These are phyloP conservation scores for Colletotrichum horii DNA, from an alignment of 2,329 filamentous ascomycete genomes.

Conservation along the genomic window DNA sequence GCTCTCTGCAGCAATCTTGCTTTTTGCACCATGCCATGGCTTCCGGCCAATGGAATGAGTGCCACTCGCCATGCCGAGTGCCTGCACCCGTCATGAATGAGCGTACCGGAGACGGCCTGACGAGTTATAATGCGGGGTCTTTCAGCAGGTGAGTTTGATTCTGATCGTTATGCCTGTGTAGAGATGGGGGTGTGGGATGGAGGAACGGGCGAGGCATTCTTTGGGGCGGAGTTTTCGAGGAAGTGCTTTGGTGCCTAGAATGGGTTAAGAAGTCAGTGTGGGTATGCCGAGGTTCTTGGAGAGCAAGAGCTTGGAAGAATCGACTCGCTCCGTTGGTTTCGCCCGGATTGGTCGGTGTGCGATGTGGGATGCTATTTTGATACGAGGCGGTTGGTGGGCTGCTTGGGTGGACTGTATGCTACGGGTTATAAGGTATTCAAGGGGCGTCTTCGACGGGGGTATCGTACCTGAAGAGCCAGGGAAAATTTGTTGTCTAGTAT, in stretches of 20 bases:
- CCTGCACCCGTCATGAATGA: not conserved
- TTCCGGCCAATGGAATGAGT: not conserved
- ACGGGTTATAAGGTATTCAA: no score
- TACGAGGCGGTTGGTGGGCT: no score
- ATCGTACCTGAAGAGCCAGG: no score
- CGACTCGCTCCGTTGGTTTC: no score
- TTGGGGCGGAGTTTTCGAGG: accelerated
- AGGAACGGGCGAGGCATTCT: accelerated
- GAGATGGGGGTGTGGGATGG: accelerated
- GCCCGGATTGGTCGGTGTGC: no score
- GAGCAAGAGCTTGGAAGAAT: not conserved
- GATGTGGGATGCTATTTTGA: no score
- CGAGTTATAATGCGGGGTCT: not conserved
- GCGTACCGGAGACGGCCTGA: not conserved
- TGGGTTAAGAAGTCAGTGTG: not conserved
- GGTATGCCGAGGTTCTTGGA: not conserved
- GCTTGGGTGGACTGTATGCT: no score
- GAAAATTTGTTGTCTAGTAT: no score
- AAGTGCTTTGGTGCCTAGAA: not conserved
- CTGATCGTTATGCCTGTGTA: accelerated
- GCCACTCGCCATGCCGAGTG: accelerated
- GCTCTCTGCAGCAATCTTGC: not conserved
- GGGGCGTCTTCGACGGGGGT: no score
- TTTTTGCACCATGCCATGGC: accelerated
- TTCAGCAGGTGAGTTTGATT: not conserved